phyloP scores from a whole-genome alignment of 2,329 filamentous ascomycete genomes.

The Penicillium sp. region DNA sequence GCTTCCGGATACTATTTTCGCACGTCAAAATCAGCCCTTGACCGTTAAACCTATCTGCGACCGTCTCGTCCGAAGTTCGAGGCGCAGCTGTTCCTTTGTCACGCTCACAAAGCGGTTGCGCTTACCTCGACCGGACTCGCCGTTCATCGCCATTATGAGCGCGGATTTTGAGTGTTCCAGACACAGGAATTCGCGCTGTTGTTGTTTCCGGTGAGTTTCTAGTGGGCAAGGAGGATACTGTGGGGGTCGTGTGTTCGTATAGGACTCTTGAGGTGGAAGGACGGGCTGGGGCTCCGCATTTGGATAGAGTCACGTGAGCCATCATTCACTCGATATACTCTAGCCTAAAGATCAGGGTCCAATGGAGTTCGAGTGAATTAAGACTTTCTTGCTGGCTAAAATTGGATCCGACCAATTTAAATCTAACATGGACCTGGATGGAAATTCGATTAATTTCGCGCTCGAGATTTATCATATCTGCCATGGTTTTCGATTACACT shows the following conservation, averaged over 20 bases:
- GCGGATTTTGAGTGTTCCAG: slow-evolving; percentile 5
- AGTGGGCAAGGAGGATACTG: background rate
- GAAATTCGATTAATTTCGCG: background rate
- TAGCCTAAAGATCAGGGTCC: background rate
- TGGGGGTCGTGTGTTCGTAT: slow-evolving; percentile 7
- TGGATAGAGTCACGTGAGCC: slow-evolving; percentile 22
- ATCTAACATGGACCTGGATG: background rate
- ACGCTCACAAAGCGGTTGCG: slow-evolving; percentile 9
- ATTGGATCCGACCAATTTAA: background rate
- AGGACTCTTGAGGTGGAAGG: slow-evolving; percentile 16
- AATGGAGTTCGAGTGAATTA: background rate
- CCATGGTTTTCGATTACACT: background rate
- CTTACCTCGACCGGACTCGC: slow-evolving; percentile 37
- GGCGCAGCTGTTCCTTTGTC: background rate
- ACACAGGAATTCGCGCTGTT: slow-evolving; percentile 2
- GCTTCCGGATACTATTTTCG: slow-evolving; percentile 29
- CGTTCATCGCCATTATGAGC: slow-evolving; percentile 38
- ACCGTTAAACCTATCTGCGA: background rate
- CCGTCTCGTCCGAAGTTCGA: background rate
- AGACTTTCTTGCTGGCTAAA: background rate
- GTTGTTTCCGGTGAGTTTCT: slow-evolving; percentile 1
- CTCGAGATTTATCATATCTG: background rate
- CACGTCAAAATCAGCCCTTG: slow-evolving; percentile 4
- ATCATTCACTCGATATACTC: background rate
- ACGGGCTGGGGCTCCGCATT: slow-evolving; percentile 30